A percentile compares a stretch with the other conserved stretches of the same genome.
Evolutionary conservation across 116 monocot genomes (phyloP).

Genomic region (Trichopus zeylanicus): DNA sequence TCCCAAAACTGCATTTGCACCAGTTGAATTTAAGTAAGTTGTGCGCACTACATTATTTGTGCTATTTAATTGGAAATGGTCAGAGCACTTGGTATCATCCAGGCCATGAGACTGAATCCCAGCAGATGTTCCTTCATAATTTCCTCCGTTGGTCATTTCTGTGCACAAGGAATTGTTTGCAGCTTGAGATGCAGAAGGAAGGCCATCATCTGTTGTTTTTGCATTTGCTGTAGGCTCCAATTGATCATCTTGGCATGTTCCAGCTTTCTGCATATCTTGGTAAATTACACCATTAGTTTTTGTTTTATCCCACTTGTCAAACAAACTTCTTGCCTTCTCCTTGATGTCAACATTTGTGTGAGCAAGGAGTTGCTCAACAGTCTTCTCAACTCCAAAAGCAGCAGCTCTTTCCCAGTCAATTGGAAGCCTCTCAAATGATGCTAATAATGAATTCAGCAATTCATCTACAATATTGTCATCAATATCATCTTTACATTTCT

Average conservation of each 20-base stretch:
- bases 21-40: constrained; percentile 10
- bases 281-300: not conserved
- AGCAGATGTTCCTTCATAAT: constrained; percentile 10
- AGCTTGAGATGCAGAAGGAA: not conserved
- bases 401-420: not conserved
- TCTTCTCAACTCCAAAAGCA: constrained; percentile 2
- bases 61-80: constrained; percentile 5
- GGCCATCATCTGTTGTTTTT: not conserved
- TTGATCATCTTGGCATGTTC: constrained; percentile 5
- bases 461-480: not conserved
- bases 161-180: constrained; percentile 3
- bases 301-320: constrained; percentile 31
- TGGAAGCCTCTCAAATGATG: constrained; percentile 9
- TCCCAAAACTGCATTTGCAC: constrained; percentile 8
- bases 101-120: constrained; percentile 2
- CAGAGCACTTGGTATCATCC: constrained; percentile 5
- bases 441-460: constrained; percentile 1
- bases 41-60: constrained; percentile 5
- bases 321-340: constrained; percentile 6
- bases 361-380: constrained; percentile 1
- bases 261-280: constrained; percentile 14
- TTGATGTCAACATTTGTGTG: constrained; percentile 1
- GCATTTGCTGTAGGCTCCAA: constrained; percentile 9
- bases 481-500: constrained; percentile 1
- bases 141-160: constrained; percentile 1